Evolutionary conservation across 768 basidiomycete species (phyloP).

Genomic region (Stropharia rugosoannulata): DNA sequence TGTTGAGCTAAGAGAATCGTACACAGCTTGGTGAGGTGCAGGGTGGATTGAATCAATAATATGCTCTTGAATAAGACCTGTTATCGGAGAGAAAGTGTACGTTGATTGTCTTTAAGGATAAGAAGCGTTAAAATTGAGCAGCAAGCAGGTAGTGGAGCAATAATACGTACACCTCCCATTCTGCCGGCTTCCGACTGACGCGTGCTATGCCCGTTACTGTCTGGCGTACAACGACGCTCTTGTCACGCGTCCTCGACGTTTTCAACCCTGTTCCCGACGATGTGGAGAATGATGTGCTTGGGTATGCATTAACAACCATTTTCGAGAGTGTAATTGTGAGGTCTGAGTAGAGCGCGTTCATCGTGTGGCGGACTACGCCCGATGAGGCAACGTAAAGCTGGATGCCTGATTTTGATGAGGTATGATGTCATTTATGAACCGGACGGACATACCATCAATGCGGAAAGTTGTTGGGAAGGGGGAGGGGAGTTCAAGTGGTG

Average conservation of each 20-base stretch:
- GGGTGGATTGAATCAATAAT: conserved; percentile 76
- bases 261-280: conserved; percentile 10
- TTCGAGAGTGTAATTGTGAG: conserved; percentile 55
- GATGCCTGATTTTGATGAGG: conserved; percentile 37
- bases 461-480: conserved; percentile 71
- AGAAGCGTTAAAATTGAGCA: not conserved
- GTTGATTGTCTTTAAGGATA: conserved; percentile 55
- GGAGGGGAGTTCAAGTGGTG: conserved; percentile 60
- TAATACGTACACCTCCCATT: conserved; percentile 72
- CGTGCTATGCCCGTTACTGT: conserved; percentile 58
- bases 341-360: conserved; percentile 74
- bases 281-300: conserved; percentile 3
- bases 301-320: conserved; percentile 36
- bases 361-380: conserved; percentile 66
- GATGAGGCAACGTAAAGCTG: conserved; percentile 72
- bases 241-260: conserved; percentile 44
- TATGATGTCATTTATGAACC: not conserved
- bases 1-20: conserved; percentile 52
- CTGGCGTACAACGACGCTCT: conserved; percentile 54
- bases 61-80: conserved; percentile 65
- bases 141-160: not conserved
- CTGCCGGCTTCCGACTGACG: conserved; percentile 58
- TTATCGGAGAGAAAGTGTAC: conserved; percentile 68
- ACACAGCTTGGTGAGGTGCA: conserved; percentile 70
- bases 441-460: conserved; percentile 58